Percentiles rank a stretch among this genome's conserved stretches.
Conservation (phyloP, 2,329 filamentous ascomycete species). For the Arthrobotrys sinensis region DNA sequence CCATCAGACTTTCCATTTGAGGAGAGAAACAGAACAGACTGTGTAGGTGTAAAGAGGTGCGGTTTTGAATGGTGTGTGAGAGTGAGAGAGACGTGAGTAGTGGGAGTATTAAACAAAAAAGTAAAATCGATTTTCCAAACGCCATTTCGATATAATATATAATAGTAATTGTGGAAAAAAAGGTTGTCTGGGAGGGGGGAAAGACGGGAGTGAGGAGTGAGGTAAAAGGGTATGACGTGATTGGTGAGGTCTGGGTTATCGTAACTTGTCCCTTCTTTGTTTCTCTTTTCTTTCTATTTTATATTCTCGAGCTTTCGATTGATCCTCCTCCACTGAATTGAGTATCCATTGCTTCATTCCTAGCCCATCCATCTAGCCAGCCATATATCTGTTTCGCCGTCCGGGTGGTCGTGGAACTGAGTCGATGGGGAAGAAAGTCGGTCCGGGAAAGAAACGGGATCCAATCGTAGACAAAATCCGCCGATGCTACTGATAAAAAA, state of each 20-base stretch:
- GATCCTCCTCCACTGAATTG: constrained; percentile 21
- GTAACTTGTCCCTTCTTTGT: constrained; percentile 34
- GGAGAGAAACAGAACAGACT: constrained; percentile 25
- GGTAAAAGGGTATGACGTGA: constrained; percentile 29
- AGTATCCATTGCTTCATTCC: constrained; percentile 6
- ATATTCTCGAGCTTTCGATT: constrained; percentile 14
- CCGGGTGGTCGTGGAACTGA: constrained; percentile 24
- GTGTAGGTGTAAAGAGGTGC: neutral
- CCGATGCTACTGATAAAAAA: constrained; percentile 43
- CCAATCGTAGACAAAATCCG: constrained; percentile 30
- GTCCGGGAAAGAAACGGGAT: constrained; percentile 21
- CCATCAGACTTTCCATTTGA: constrained; percentile 32
- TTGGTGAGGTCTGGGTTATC: constrained; percentile 43
- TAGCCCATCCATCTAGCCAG: neutral
- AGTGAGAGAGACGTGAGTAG: constrained; percentile 27
- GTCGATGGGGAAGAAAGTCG: constrained; percentile 22
- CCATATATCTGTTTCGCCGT: constrained; percentile 11
- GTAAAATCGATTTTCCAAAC: constrained; percentile 61
- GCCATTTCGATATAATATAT: constrained; percentile 61
- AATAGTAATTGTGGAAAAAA: constrained; percentile 58
- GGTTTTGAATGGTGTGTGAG: constrained; percentile 27
- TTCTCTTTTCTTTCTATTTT: constrained; percentile 22
- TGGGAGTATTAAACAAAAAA: constrained; percentile 60
- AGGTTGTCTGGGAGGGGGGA: constrained; percentile 20
- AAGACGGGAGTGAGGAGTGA: constrained; percentile 4